These are phyloP conservation scores for Fusarium sp. DNA, from an alignment of 2,329 filamentous ascomycete species.

Conservation along the genomic window DNA sequence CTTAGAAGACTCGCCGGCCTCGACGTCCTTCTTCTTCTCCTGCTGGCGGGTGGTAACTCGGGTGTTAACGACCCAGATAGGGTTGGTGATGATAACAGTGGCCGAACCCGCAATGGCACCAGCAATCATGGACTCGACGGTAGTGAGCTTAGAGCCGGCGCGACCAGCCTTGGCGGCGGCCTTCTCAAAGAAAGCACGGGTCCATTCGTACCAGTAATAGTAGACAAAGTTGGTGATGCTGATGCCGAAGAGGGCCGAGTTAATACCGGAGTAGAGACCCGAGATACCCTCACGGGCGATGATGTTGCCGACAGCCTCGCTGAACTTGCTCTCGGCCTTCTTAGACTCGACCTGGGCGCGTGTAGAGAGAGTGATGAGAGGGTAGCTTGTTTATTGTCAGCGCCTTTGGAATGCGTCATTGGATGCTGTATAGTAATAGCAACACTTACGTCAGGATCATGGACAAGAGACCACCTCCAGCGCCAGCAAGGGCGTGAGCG, in stretches of 20 bases:
- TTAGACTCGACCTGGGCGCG: constrained; percentile 98
- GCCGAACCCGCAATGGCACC: constrained; percentile 94
- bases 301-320: constrained; percentile 87
- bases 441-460: constrained; percentile 88
- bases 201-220: constrained; percentile 99
- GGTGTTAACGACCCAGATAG: constrained; percentile 99
- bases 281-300: constrained; percentile 90
- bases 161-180: constrained; percentile 82
- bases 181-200: constrained; percentile 85
- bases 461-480: constrained; percentile 92
- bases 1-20: constrained; percentile 56
- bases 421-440: background rate
- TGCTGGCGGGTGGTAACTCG: constrained; percentile 93
- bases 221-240: constrained; percentile 99
- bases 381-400: constrained; percentile 74
- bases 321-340: constrained; percentile 87
- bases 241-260: constrained; percentile 96
- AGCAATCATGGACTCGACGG: constrained; percentile 93
- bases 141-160: constrained; percentile 85
- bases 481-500: constrained; percentile 92
- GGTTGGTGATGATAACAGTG: constrained; percentile 96
- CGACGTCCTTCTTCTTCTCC: constrained; percentile 61
- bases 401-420: constrained; percentile 22
- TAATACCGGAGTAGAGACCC: constrained; percentile 92
- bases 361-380: constrained; percentile 96